Percentiles rank a stretch among this genome's conserved stretches.
These are phyloP conservation scores for Colletotrichum sp. DNA, from an alignment of 2,329 filamentous ascomycete species.

Conservation along the genomic window DNA sequence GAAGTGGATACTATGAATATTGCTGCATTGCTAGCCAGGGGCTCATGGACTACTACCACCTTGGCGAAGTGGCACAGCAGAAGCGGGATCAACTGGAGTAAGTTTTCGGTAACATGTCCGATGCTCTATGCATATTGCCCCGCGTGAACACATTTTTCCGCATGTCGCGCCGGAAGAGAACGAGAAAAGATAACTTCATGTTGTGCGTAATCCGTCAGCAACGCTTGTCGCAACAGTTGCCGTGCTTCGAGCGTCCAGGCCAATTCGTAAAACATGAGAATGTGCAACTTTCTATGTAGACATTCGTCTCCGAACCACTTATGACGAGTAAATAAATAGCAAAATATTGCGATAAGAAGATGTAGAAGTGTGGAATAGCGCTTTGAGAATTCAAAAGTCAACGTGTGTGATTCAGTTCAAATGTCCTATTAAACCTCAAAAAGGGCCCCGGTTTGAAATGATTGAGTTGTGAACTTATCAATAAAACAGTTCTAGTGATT, in stretches of 20 bases:
- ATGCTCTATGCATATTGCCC: not conserved
- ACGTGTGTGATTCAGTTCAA: not conserved
- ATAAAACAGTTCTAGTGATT: not conserved
- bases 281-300: not conserved
- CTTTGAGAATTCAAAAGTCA: not conserved
- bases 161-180: not conserved
- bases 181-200: rapidly evolving
- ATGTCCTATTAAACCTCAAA: not conserved
- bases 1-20: not conserved
- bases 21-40: not conserved
- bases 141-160: not conserved
- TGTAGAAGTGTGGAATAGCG: not conserved
- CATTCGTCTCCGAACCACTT: not conserved
- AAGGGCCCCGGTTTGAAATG: not conserved
- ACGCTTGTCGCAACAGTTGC: not conserved
- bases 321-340: not conserved
- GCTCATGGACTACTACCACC: not conserved
- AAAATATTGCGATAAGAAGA: not conserved
- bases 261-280: not conserved
- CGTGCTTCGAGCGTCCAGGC: not conserved
- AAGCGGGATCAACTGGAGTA: not conserved
- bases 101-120: not conserved
- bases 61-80: not conserved
- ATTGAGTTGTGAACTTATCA: not conserved
- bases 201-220: not conserved